phyloP scores from a whole-genome alignment of 1,139 yeast species.

The Ogataea hybrid region DNA sequence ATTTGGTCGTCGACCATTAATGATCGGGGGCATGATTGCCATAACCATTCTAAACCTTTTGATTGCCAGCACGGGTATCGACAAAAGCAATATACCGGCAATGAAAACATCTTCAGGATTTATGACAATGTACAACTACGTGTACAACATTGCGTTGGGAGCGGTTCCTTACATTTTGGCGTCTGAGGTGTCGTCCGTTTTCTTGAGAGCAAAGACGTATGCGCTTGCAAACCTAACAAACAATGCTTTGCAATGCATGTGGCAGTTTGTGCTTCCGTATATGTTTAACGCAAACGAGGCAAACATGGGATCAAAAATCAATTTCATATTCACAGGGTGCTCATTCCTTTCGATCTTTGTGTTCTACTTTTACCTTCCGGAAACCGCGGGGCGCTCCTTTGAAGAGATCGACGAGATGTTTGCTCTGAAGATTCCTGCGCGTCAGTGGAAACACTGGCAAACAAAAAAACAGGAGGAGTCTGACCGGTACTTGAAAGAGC shows the following conservation, averaged over 20 bases:
- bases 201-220: conserved; percentile 24
- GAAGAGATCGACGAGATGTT: conserved; percentile 60
- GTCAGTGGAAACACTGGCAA: conserved; percentile 41
- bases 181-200: conserved; percentile 20
- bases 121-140: conserved; percentile 22
- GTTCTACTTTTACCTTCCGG: conserved; percentile 53
- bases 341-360: conserved; percentile 2
- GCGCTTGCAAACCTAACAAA: conserved; percentile 19
- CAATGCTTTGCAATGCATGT: conserved; percentile 18
- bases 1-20: conserved; percentile 51
- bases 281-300: conserved; percentile 28
- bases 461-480: not conserved
- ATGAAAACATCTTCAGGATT: conserved; percentile 23
- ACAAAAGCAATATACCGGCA: conserved; percentile 4
- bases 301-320: conserved; percentile 22
- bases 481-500: not conserved
- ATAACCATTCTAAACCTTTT: conserved; percentile 15
- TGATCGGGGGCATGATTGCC: conserved; percentile 38
- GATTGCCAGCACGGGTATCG: conserved; percentile 18
- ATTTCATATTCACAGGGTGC: conserved; percentile 14
- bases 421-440: conserved; percentile 41
- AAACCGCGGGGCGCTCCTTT: conserved; percentile 53
- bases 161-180: conserved; percentile 17
- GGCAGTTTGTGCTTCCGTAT: conserved; percentile 26
- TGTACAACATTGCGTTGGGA: conserved; percentile 26